phyloP scores from a whole-genome alignment of 2,329 filamentous ascomycete species.

The Furcasterigmium furcatum region DNA sequence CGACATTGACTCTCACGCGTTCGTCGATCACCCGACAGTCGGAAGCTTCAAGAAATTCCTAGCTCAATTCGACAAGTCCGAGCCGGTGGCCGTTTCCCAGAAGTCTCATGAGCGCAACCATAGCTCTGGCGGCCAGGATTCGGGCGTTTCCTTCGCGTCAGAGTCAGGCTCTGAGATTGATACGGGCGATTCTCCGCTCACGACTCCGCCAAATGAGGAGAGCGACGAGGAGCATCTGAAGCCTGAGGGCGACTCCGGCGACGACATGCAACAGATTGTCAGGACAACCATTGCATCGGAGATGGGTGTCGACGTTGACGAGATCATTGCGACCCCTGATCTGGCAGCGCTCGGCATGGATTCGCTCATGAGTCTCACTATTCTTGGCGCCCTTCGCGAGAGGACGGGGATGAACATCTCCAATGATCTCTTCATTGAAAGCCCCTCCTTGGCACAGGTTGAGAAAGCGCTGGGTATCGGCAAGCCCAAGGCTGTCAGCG shows the following conservation, averaged over 20 bases:
- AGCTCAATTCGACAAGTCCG: constrained; percentile 27
- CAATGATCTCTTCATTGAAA: constrained; percentile 57
- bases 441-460: constrained; percentile 61
- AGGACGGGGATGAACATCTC: constrained; percentile 52
- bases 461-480: constrained; percentile 58
- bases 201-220: constrained; percentile 46
- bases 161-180: constrained; percentile 42
- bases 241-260: constrained; percentile 29
- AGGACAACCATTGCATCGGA: constrained; percentile 68
- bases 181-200: constrained; percentile 44
- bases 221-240: constrained; percentile 48
- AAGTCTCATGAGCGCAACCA: constrained; percentile 12
- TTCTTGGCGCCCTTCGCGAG: constrained; percentile 52
- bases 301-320: constrained; percentile 67
- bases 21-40: constrained; percentile 53
- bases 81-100: neutral
- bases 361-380: constrained; percentile 54
- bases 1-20: constrained; percentile 48
- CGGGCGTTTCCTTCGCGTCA: constrained; percentile 30
- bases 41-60: constrained; percentile 47
- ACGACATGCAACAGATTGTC: constrained; percentile 48
- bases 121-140: constrained; percentile 20
- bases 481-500: constrained; percentile 29
- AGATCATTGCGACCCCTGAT: constrained; percentile 52
- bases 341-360: constrained; percentile 57